These are phyloP conservation scores for Yamadazyma tumulicola DNA, from an alignment of 805 yeast species.

Conservation along the genomic window DNA sequence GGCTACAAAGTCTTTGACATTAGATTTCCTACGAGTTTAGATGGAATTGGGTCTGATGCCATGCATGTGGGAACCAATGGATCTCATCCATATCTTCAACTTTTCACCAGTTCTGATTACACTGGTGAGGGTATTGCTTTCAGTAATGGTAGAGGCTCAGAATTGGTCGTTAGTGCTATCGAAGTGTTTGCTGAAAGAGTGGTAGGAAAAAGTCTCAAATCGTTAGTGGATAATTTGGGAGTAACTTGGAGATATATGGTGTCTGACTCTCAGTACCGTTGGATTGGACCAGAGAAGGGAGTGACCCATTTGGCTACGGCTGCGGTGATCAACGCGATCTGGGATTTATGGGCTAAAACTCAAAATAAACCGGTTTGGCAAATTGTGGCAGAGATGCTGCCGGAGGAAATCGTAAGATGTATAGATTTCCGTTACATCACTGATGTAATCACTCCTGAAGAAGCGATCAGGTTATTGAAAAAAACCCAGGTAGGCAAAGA, in stretches of 20 bases:
- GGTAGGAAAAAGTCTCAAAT: slow-evolving; percentile 26
- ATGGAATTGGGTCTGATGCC: slow-evolving; percentile 41
- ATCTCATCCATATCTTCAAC: slow-evolving; percentile 35
- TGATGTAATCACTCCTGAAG: slow-evolving; percentile 43
- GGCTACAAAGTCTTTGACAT: slow-evolving; percentile 26
- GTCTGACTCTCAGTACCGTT: slow-evolving; percentile 37
- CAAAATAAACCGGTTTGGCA: slow-evolving; percentile 39
- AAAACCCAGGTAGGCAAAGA: slow-evolving; percentile 27
- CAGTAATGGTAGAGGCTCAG: slow-evolving; percentile 15
- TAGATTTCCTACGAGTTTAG: slow-evolving; percentile 38
- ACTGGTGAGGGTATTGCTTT: slow-evolving; percentile 42
- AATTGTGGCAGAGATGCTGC: slow-evolving; percentile 38
- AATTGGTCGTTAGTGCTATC: slow-evolving; percentile 22
- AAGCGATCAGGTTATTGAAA: slow-evolving; percentile 30
- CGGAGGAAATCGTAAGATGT: slow-evolving; percentile 37
- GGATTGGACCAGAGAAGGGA: slow-evolving; percentile 47
- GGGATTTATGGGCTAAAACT: slow-evolving; percentile 43
- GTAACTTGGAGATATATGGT: slow-evolving; percentile 39
- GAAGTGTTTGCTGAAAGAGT: slow-evolving; percentile 34
- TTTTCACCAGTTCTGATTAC: slow-evolving; percentile 23
- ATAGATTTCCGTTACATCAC: slow-evolving; percentile 41
- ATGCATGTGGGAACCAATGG: slow-evolving; percentile 39
- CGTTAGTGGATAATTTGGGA: slow-evolving; percentile 35
- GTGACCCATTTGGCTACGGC: slow-evolving; percentile 40
- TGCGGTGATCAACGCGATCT: slow-evolving; percentile 38